Conservation (phyloP, 257 asterid species). For the Knoxia roxburghii region DNA sequence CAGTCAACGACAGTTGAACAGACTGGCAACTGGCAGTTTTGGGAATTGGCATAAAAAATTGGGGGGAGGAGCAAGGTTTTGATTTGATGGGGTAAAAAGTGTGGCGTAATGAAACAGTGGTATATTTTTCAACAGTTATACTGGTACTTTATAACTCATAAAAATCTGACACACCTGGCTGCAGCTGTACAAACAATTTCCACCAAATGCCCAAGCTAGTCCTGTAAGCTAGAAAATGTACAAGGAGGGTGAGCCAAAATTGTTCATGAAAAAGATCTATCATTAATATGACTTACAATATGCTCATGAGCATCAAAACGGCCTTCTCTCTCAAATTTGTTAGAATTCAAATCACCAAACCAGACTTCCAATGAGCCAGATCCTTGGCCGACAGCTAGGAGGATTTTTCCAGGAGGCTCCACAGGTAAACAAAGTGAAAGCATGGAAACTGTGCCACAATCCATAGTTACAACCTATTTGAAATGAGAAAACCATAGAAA, state of each 20-base stretch:
- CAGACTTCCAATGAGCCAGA: slow-evolving; percentile 75
- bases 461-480: slow-evolving; percentile 39
- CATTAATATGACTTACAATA: slow-evolving; percentile 42
- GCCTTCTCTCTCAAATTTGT: slow-evolving; percentile 42
- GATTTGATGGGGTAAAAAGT: too few relatives aligned
- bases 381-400: slow-evolving; percentile 76
- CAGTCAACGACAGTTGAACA: too few relatives aligned
- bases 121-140: too few relatives aligned
- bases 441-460: slow-evolving; percentile 45
- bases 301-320: slow-evolving; percentile 60
- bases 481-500: slow-evolving; percentile 11
- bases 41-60: too few relatives aligned
- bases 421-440: slow-evolving; percentile 48
- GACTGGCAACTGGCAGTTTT: too few relatives aligned
- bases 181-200: slow-evolving; percentile 86
- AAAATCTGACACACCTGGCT: slow-evolving; percentile 57
- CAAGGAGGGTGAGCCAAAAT: slow-evolving; percentile 17
- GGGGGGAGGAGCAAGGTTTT: too few relatives aligned
- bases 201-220: slow-evolving; percentile 85
- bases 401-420: slow-evolving; percentile 38
- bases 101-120: too few relatives aligned
- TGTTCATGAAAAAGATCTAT: slow-evolving; percentile 10
- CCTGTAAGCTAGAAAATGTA: slow-evolving; percentile 66
- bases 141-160: neutral
- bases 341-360: slow-evolving; percentile 40